Evolutionary conservation across 345 rosid genomes (phyloP).

Genomic region (Citrus australasica): DNA sequence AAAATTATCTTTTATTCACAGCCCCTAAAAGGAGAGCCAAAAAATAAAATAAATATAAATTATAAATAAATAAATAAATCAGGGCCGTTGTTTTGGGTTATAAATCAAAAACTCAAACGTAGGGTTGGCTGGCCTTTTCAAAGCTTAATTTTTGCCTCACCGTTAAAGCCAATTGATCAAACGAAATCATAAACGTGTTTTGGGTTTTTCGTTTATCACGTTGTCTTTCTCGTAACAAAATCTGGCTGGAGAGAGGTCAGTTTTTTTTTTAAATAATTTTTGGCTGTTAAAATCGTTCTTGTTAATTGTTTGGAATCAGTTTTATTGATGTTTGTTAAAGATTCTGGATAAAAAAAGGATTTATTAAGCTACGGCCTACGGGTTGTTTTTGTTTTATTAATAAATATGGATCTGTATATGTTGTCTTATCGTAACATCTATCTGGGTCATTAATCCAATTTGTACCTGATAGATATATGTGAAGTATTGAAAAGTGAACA

Average conservation of each 20-base stretch:
- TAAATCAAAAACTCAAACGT: neutral
- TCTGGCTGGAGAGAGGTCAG: conserved; percentile 20
- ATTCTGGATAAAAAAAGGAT: neutral
- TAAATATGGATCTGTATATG: neutral
- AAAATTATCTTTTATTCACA: neutral
- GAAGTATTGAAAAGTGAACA: neutral
- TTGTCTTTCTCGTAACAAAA: conserved; percentile 8
- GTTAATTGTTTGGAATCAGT: neutral
- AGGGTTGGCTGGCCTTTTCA: neutral
- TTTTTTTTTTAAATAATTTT: too few species aligned
- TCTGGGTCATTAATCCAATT: neutral
- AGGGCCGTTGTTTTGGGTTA: conserved; percentile 1
- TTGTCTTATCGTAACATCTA: neutral
- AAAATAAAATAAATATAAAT: neutral
- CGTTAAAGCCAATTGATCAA: neutral
- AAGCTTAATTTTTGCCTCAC: neutral
- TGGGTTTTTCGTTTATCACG: neutral
- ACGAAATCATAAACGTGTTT: neutral
- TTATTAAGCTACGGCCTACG: neutral
- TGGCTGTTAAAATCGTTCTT: neutral
- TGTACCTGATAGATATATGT: neutral
- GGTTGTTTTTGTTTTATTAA: neutral
- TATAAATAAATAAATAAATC: neutral
- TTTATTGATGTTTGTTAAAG: neutral
- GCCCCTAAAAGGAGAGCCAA: neutral